These are phyloP conservation scores for Candida schatavii DNA, from an alignment of 805 yeast species.

Conservation along the genomic window DNA sequence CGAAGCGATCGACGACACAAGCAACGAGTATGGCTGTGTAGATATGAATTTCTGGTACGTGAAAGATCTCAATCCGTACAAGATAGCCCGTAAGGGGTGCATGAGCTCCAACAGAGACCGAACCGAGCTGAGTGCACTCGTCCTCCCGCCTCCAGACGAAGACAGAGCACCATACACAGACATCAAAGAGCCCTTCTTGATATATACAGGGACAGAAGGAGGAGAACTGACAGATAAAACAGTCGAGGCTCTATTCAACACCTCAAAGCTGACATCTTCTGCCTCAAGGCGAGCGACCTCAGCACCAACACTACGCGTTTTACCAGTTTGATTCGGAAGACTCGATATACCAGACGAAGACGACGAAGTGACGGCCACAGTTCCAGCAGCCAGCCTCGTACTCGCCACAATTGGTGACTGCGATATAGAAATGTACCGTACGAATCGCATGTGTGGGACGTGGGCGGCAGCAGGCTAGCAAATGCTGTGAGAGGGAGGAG, in stretches of 20 bases:
- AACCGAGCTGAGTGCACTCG: constrained; percentile 16
- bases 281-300: not conserved
- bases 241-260: constrained; percentile 49
- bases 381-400: constrained; percentile 1
- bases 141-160: constrained; percentile 10
- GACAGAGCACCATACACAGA: constrained; percentile 37
- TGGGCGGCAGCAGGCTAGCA: too few species aligned
- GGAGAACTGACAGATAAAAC: constrained; percentile 51
- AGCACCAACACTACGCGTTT: not conserved
- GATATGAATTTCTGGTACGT: constrained; percentile 48
- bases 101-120: constrained; percentile 27
- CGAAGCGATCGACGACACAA: constrained; percentile 37
- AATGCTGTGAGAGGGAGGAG: too few species aligned
- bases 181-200: constrained; percentile 49
- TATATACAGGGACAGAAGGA: constrained; percentile 54
- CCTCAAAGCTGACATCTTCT: constrained; percentile 25
- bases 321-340: too few species aligned
- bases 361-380: not conserved
- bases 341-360: not conserved
- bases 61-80: constrained; percentile 44
- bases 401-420: constrained; percentile 4
- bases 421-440: not conserved
- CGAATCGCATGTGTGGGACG: not conserved
- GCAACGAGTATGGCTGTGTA: constrained; percentile 43
- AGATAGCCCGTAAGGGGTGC: constrained; percentile 39